A percentile compares a stretch with the other conserved stretches of the same genome.
Conservation (phyloP, 2,329 filamentous ascomycete genomes). For the Plenodomus tracheiphilus region DNA sequence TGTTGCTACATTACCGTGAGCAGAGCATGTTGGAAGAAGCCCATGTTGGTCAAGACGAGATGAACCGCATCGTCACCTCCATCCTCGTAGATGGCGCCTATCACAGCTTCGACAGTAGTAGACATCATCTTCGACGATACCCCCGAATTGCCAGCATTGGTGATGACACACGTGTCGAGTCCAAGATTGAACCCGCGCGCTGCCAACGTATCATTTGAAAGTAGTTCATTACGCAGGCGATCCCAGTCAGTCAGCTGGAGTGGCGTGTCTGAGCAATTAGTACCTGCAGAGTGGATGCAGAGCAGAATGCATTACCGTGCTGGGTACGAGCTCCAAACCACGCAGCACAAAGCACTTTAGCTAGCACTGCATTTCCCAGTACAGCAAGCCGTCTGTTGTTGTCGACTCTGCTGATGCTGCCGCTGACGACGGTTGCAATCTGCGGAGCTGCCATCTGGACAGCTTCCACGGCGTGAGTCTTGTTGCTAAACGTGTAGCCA, state of each 20-base stretch:
- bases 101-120: slow-evolving; percentile 37
- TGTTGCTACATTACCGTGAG: too few relatives aligned
- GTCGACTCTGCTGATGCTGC: not conserved
- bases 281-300: not conserved
- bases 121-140: slow-evolving; percentile 27
- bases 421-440: not conserved
- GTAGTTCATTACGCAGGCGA: slow-evolving; percentile 1
- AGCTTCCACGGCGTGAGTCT: slow-evolving; percentile 12
- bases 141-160: not conserved
- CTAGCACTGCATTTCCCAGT: slow-evolving; percentile 11
- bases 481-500: slow-evolving; percentile 11
- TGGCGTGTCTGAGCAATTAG: not conserved
- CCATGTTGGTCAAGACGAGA: slow-evolving; percentile 9
- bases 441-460: slow-evolving; percentile 13
- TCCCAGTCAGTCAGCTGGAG: slow-evolving; percentile 7
- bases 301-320: slow-evolving; percentile 2
- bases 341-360: slow-evolving; percentile 6
- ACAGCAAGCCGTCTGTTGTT: slow-evolving; percentile 17
- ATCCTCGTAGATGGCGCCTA: slow-evolving; percentile 41
- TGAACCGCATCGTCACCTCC: slow-evolving; percentile 14
- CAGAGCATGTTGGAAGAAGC: slow-evolving; percentile 7
- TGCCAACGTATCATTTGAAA: slow-evolving; percentile 7
- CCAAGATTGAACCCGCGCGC: not conserved
- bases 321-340: slow-evolving; percentile 13
- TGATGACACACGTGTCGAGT: slow-evolving; percentile 8